Conservation (phyloP, 225 moss, liverwort and hornwort genomes). For the Asterella californica region DNA sequence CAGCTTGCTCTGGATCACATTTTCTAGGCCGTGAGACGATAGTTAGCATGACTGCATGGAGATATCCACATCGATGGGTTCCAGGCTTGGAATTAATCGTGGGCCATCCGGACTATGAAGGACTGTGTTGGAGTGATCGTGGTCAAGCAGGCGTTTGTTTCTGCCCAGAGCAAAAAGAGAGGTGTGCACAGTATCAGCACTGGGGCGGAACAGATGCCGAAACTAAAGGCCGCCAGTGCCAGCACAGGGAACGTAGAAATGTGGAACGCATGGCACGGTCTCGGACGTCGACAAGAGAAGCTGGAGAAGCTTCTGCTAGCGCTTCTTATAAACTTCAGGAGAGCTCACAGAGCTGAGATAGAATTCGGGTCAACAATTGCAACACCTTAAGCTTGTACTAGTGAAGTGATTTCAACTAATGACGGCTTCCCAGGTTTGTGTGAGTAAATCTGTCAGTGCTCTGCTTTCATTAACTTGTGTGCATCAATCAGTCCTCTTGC, state of each 20-base stretch:
- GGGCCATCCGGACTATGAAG: neutral
- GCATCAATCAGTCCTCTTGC: neutral
- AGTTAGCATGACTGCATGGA: no score
- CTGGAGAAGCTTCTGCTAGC: neutral
- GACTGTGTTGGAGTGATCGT: neutral
- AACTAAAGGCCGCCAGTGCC: neutral
- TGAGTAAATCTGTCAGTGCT: neutral
- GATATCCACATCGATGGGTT: neutral
- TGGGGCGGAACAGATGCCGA: slow-evolving; percentile 15
- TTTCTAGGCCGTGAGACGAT: no score
- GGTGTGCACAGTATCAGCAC: neutral
- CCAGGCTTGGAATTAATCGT: neutral
- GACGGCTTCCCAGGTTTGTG: slow-evolving; percentile 2
- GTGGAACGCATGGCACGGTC: neutral
- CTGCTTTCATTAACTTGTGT: neutral
- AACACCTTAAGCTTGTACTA: no score
- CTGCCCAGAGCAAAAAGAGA: neutral
- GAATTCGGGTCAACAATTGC: neutral
- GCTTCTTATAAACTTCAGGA: neutral
- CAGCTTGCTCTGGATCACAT: neutral
- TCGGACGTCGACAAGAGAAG: neutral
- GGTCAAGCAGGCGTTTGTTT: neutral
- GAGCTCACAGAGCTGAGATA: neutral
- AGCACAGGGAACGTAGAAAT: neutral
- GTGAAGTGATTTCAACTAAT: slow-evolving; percentile 1